phyloP scores from a whole-genome alignment of 2,329 filamentous ascomycete species.

The Rutstroemia sp. region DNA sequence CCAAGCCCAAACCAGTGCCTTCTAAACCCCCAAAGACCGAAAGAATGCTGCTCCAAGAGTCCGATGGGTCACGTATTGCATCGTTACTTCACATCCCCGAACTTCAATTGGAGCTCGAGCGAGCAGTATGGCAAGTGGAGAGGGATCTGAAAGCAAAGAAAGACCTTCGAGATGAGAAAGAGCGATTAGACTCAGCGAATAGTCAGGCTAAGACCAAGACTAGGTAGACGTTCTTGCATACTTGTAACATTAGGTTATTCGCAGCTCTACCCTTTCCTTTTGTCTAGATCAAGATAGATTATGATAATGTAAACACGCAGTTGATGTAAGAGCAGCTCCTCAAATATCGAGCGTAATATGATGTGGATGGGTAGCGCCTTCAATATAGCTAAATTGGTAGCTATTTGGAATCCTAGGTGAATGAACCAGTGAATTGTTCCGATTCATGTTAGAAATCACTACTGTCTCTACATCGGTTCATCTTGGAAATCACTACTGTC shows the following conservation, averaged over 20 bases:
- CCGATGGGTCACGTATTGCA: constrained; percentile 50
- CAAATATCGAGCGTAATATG: too few species aligned
- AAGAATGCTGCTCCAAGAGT: constrained; percentile 39
- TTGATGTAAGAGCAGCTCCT: not conserved
- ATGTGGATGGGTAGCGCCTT: too few species aligned
- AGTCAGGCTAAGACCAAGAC: constrained; percentile 16
- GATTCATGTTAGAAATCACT: too few species aligned
- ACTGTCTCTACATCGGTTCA: too few species aligned
- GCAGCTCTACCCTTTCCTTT: not conserved
- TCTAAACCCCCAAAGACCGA: constrained; percentile 25
- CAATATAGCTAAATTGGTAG: too few species aligned
- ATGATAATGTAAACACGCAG: not conserved
- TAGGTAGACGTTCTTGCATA: not conserved
- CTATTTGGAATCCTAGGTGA: too few species aligned
- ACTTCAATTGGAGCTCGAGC: constrained; percentile 64
- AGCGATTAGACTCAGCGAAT: constrained; percentile 15
- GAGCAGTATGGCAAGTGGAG: constrained; percentile 69
- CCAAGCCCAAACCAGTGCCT: constrained; percentile 7
- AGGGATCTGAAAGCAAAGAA: constrained; percentile 26
- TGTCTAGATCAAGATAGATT: not conserved
- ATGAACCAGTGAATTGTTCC: too few species aligned
- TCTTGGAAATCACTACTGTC: too few species aligned
- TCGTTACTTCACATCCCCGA: constrained; percentile 60
- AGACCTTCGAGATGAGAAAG: constrained; percentile 21
- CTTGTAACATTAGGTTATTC: not conserved